These are phyloP conservation scores for Coniochaeta sp. DNA, from an alignment of 2,329 filamentous ascomycete genomes.

Conservation along the genomic window DNA sequence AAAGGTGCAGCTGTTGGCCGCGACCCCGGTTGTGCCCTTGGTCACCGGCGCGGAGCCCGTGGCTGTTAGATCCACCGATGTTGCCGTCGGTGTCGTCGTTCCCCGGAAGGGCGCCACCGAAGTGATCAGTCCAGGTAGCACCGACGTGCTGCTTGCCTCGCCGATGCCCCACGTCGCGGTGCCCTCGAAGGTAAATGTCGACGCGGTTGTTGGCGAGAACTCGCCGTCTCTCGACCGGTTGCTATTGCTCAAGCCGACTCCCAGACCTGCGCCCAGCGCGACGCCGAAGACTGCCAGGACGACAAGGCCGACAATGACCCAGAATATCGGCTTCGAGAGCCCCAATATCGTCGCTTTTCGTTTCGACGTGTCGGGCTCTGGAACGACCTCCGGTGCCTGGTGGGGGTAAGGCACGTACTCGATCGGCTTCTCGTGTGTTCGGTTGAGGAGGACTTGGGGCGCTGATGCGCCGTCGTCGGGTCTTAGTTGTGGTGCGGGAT, in stretches of 20 bases:
- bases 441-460: background rate
- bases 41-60: slow-evolving; percentile 3
- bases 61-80: background rate
- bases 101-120: background rate
- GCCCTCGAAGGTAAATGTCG: background rate
- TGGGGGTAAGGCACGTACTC: background rate
- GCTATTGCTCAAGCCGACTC: background rate
- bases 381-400: background rate
- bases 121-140: no score
- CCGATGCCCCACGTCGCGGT: no score
- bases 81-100: background rate
- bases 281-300: slow-evolving; percentile 1
- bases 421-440: background rate
- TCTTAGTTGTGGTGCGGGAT: background rate
- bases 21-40: slow-evolving; percentile 1
- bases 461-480: background rate
- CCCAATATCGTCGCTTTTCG: slow-evolving; percentile 2
- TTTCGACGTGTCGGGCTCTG: background rate
- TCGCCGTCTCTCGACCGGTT: background rate
- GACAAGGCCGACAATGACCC: background rate
- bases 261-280: slow-evolving; percentile 3
- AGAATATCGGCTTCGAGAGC: background rate
- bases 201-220: background rate
- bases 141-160: no score
- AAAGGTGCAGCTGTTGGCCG: slow-evolving; percentile 5